Evolutionary conservation across 768 basidiomycete genomes (phyloP).

Genomic region (Crassisporium funariophilum): DNA sequence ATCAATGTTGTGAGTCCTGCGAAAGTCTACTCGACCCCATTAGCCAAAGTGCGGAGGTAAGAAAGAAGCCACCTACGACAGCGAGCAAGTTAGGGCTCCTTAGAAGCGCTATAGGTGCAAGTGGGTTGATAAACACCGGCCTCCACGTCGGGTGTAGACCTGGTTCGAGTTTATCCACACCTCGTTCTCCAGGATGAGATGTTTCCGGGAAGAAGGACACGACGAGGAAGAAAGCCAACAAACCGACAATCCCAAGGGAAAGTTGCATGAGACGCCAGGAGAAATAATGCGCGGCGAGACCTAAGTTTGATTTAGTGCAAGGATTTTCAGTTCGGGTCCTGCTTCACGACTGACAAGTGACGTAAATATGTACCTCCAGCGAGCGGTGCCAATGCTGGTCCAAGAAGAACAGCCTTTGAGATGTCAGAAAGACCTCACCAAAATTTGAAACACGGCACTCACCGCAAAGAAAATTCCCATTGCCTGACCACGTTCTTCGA

Average conservation of each 20-base stretch:
- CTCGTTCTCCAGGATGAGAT: slow-evolving; percentile 57
- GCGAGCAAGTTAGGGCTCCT: slow-evolving; percentile 61
- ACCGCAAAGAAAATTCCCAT: slow-evolving; percentile 60
- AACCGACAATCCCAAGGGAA: slow-evolving; percentile 40
- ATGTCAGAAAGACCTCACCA: neutral
- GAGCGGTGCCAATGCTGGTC: slow-evolving; percentile 62
- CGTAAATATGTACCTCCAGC: slow-evolving; percentile 43
- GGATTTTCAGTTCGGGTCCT: no score
- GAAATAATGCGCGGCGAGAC: slow-evolving; percentile 56
- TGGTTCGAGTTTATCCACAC: slow-evolving; percentile 48
- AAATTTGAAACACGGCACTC: slow-evolving; percentile 7
- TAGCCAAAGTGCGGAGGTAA: neutral
- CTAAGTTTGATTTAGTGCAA: no score
- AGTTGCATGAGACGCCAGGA: slow-evolving; percentile 69
- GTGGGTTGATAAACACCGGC: slow-evolving; percentile 60
- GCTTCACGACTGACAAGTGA: no score
- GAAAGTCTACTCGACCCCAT: slow-evolving; percentile 25
- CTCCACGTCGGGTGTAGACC: slow-evolving; percentile 23
- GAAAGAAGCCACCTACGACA: slow-evolving; percentile 42
- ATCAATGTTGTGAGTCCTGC: slow-evolving; percentile 31
- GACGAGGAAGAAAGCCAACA: slow-evolving; percentile 43
- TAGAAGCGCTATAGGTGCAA: slow-evolving; percentile 50
- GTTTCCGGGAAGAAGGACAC: slow-evolving; percentile 62
- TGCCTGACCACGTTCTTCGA: slow-evolving; percentile 57
- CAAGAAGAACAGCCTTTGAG: slow-evolving; percentile 51